Percentiles rank a stretch among this genome's conserved stretches.
Conservation (phyloP, 2,329 filamentous ascomycete species). For the Cladosporium sp. region DNA sequence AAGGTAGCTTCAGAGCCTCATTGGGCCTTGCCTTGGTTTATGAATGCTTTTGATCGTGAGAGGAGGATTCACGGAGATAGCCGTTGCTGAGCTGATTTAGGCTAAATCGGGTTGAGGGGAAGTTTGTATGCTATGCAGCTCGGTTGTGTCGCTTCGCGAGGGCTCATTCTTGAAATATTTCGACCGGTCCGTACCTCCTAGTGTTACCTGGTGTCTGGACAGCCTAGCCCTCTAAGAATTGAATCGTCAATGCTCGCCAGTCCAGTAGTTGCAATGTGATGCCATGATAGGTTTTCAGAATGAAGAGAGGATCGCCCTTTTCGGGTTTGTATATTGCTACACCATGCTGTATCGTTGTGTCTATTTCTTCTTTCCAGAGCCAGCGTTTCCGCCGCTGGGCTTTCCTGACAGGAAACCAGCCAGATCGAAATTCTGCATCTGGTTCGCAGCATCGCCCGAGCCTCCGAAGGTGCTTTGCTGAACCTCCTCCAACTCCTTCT, state of each 20-base stretch:
- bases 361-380: constrained; percentile 7
- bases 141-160: too few relatives aligned
- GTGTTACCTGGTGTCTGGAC: too few relatives aligned
- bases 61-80: neutral
- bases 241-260: too few relatives aligned
- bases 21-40: neutral
- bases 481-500: constrained; percentile 86
- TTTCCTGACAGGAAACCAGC: constrained; percentile 65
- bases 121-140: neutral
- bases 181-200: too few relatives aligned
- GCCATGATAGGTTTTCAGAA: too few relatives aligned
- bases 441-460: constrained; percentile 42
- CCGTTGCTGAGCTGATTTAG: constrained; percentile 1
- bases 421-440: constrained; percentile 61
- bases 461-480: constrained; percentile 64
- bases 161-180: too few relatives aligned
- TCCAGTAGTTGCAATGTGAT: too few relatives aligned
- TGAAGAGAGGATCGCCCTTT: too few relatives aligned
- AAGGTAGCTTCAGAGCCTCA: neutral
- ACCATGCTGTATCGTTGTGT: too few relatives aligned
- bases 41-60: neutral
- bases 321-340: too few relatives aligned
- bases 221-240: too few relatives aligned
- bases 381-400: constrained; percentile 5
- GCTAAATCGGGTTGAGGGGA: constrained; percentile 7